Evolutionary conservation across 1,284 basidiomycete genomes (phyloP).

Genomic region (Chalciporus piperatoides): DNA sequence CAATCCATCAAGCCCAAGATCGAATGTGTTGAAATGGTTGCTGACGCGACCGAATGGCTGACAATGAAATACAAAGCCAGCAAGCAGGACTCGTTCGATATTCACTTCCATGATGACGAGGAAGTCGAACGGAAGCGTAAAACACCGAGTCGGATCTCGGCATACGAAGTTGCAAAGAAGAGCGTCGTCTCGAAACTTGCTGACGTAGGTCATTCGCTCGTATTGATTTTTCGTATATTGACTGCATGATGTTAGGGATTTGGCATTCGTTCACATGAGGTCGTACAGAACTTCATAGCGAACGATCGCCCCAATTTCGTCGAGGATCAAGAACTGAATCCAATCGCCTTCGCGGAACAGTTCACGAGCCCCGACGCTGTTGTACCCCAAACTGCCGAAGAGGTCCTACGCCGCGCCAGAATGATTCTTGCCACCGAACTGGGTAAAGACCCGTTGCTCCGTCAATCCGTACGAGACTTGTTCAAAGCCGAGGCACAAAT

Average conservation of each 20-base stretch:
- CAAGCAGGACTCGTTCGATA: slow-evolving; percentile 58
- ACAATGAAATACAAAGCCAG: slow-evolving; percentile 80
- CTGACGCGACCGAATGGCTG: slow-evolving; percentile 92
- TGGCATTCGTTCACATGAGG: slow-evolving; percentile 74
- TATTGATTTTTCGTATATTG: slow-evolving; percentile 8
- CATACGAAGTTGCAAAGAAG: slow-evolving; percentile 83
- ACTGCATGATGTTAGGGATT: slow-evolving; percentile 52
- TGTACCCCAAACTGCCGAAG: slow-evolving; percentile 56
- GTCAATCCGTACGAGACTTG: slow-evolving; percentile 73
- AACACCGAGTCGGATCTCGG: slow-evolving; percentile 80
- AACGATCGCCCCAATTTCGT: slow-evolving; percentile 61
- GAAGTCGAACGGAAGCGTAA: slow-evolving; percentile 70
- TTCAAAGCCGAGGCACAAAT: slow-evolving; percentile 81
- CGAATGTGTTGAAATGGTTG: slow-evolving; percentile 83
- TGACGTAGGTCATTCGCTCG: slow-evolving; percentile 45
- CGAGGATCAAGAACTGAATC: slow-evolving; percentile 76
- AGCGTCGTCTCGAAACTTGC: slow-evolving; percentile 74
- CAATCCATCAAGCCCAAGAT: slow-evolving; percentile 59
- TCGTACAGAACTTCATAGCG: slow-evolving; percentile 76
- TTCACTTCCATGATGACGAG: slow-evolving; percentile 69
- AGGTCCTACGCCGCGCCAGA: slow-evolving; percentile 70
- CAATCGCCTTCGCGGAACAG: slow-evolving; percentile 70
- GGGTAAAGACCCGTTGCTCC: slow-evolving; percentile 88
- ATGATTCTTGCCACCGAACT: slow-evolving; percentile 89
- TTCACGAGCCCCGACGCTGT: slow-evolving; percentile 65